These are phyloP conservation scores for Phaseolus lunatus DNA, from an alignment of 306 rosid species.

Conservation along the genomic window DNA sequence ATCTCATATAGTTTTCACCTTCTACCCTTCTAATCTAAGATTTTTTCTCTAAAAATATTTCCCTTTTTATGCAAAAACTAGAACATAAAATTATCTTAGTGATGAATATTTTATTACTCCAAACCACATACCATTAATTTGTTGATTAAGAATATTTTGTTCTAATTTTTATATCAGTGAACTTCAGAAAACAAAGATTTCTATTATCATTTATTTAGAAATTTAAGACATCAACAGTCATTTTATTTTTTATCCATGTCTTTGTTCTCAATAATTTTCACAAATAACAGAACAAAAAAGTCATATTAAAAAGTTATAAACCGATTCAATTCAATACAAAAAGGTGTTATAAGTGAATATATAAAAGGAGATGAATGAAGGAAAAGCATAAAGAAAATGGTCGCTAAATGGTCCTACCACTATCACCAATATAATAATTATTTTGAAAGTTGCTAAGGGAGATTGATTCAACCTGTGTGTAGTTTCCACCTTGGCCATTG, in stretches of 20 bases:
- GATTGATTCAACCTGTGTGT: not conserved
- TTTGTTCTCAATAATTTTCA: not conserved
- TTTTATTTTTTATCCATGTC: not conserved
- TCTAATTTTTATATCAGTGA: not conserved
- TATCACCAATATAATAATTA: not conserved
- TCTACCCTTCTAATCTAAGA: not conserved
- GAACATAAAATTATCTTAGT: no score
- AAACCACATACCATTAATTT: no score
- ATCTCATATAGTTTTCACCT: not conserved
- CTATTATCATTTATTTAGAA: not conserved
- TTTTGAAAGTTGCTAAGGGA: not conserved
- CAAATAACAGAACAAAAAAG: not conserved
- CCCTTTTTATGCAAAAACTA: not conserved
- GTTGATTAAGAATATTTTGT: no score
- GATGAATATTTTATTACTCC: not conserved
- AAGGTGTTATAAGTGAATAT: no score
- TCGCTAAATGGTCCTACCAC: slow-evolving; percentile 12
- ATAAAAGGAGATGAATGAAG: not conserved
- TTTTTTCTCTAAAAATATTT: not conserved
- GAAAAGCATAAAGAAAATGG: not conserved
- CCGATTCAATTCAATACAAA: not conserved
- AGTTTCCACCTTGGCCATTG: not conserved
- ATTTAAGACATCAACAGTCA: not conserved
- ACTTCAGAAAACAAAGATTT: not conserved
- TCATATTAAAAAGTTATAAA: not conserved